Evolutionary conservation across 1,284 basidiomycete genomes (phyloP).

Genomic region (Anthracocystis walkeri): DNA sequence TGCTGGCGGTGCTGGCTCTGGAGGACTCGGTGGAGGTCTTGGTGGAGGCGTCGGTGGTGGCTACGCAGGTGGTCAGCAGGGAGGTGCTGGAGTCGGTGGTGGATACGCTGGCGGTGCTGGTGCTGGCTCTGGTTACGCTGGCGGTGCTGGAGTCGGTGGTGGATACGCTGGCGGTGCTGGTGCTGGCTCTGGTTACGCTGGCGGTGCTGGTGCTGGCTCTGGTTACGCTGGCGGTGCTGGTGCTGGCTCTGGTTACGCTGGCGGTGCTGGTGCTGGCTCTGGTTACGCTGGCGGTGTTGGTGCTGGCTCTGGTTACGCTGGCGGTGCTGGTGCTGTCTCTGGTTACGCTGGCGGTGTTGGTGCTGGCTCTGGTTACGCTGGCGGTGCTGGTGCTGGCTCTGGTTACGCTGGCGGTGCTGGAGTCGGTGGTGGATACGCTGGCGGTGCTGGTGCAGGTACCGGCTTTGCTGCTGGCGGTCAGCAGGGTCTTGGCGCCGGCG

Average conservation of each 20-base stretch:
- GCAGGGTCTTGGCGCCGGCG: slow-evolving; percentile 2
- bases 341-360: not conserved
- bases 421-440: not conserved
- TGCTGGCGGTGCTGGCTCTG: slow-evolving; percentile 3
- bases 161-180: slow-evolving; percentile 9
- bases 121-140: not conserved
- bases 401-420: not conserved
- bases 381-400: slow-evolving; percentile 8
- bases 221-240: not conserved
- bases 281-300: slow-evolving; percentile 12
- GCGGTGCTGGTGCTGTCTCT: slow-evolving; percentile 3
- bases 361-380: not conserved
- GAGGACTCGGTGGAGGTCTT: not conserved
- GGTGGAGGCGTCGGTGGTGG: slow-evolving; percentile 1
- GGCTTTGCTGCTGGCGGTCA: too few species aligned
- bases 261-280: slow-evolving; percentile 3
- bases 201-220: not conserved
- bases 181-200: not conserved
- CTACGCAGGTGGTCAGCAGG: not conserved
- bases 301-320: not conserved
- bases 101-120: slow-evolving; percentile 1
- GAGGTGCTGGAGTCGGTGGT: not conserved
- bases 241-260: slow-evolving; percentile 1
- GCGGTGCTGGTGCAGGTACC: not conserved
- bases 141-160: slow-evolving; percentile 4